Evolutionary conservation across 371 early-diverging fungal genomes (phyloP), one percentile per base, ranked within the genome.

Genomic region (Mortierella sp.): DNA sequence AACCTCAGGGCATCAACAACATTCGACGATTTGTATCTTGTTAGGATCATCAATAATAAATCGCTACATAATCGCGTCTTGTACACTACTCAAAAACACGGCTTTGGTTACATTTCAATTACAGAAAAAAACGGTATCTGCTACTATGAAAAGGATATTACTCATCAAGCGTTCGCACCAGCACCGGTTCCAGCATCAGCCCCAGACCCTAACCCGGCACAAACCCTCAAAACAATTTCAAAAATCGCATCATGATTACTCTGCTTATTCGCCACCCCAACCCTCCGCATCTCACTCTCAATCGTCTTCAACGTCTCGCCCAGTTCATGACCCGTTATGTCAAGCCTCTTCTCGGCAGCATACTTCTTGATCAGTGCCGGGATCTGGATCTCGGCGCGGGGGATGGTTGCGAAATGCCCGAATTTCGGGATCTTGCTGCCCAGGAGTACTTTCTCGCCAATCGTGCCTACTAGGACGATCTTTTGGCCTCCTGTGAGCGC

Each of bases 371-470:
- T n/a, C 27, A 80, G 41, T 1, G 70, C 21, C 18, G 80, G 48
- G 51, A 83, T 77, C 29, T 70, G 63, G 41, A 83, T 78, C 48
- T 83, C 84, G 11, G 80, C 77, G 18, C 75, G n/a, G 1, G 77
- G 77, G n/a, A 72, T 49, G 7, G 35, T 35, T 1, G 84, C 80
- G 3, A 60, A 21, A 21, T 80, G 84, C 8, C 78, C 84, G 21
- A 70, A 74, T 1, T 72, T 75, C 14, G 46, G 75, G 16, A 56
- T 6, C 35, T 75, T 80, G n/a, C 72, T 70, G 1, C 80, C 84
- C 0, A 55, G 11, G 0, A 83, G 54, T 0, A 65, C 70, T 74
- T 77, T 83, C 75, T 75, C 72, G 0, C 72, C 74, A 58, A 80
- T 80, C 6, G 72, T 80, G 1, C 80, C 84, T 0, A 80, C 80